Base-by-base conservation (phyloP, 1,284 basidiomycete species). In the Moesziomyces antarcticus region DNA sequence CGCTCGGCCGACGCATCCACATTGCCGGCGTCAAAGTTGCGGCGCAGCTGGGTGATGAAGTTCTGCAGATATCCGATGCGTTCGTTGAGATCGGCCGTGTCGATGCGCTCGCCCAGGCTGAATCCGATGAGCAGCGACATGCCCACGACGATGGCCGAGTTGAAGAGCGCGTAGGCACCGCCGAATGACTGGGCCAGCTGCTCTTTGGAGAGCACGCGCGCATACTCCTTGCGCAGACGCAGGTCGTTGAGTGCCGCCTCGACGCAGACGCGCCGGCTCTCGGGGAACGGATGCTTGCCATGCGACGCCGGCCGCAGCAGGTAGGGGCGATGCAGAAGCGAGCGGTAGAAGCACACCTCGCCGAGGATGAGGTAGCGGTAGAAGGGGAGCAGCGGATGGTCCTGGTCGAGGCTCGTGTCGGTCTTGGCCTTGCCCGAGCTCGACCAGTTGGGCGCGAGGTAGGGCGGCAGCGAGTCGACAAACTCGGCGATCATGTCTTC, bases 401-500 rank as follows among this genome's bases (percentile, higher is more conserved):
- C 62, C 50, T 67, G 59, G 37, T 75, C 73, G 40, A 75, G 41
- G 22, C 68, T 67, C 24, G 62, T 67, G 35, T 75, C 73, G 11
- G 64, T 65, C 43, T 75, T 71, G 24, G 52, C 45, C 30, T 70
- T 64, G 44, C 59, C 59, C 20, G 58, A 56, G 22, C 22, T 61
- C 7, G 65, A 65, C 61, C 65, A 68, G 44, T 62, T 73, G 14
- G 71, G 61, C 7, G 58, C 66, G 27, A 75, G 21, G 41, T 71
- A 75, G 1, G 73, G 64, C 14, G 73, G 73, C 0, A 75, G 64
- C 42, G 67, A 67, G 41, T 71, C 73, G 54, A 68, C 68, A 20
- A 71, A 75, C 13, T 75, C 73, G 1, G 60, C 63, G 21, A 75
- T 67, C 64, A 67, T 71, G 42, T 70, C 73, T 46, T 75, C 73